A percentile compares a stretch with the other conserved stretches of the same genome.
phyloP scores from a whole-genome alignment of 108 stramenopile species.

The Chaetoceros muelleri region DNA sequence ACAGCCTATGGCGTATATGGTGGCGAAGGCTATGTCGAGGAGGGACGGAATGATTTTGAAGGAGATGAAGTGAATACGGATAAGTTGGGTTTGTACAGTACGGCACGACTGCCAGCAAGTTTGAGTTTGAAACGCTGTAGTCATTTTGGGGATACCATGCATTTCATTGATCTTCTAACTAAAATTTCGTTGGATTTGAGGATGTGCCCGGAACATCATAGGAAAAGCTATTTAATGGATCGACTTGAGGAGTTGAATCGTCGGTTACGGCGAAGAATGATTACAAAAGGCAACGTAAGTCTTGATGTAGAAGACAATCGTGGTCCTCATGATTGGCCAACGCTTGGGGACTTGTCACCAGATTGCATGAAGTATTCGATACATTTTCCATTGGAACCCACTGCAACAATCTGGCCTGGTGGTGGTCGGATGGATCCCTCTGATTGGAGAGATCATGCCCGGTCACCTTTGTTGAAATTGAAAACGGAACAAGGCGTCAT shows the following conservation, averaged over 20 bases:
- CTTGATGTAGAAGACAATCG: conserved; percentile 70
- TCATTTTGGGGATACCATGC: conserved; percentile 86
- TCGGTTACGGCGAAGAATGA: conserved; percentile 65
- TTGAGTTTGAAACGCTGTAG: conserved; percentile 64
- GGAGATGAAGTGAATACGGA: background rate
- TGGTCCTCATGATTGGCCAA: conserved; percentile 40
- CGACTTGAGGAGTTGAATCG: conserved; percentile 60
- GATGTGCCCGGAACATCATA: conserved; percentile 34
- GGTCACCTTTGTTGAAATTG: conserved; percentile 8
- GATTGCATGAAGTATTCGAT: conserved; percentile 73
- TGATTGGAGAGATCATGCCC: background rate
- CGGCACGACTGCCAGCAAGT: conserved; percentile 37
- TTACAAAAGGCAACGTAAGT: conserved; percentile 62
- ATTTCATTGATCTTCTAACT: conserved; percentile 71
- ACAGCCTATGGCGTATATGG: conserved; percentile 55
- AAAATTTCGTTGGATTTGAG: conserved; percentile 71
- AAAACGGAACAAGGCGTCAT: conserved; percentile 39
- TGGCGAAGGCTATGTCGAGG: background rate
- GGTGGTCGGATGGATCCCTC: conserved; percentile 4
- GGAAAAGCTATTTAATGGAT: conserved; percentile 31
- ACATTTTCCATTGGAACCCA: conserved; percentile 71
- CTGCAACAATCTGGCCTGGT: conserved; percentile 45
- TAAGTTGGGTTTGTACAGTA: background rate
- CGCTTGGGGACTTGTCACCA: conserved; percentile 27
- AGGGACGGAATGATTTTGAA: background rate